Conservation (phyloP, 805 yeast species). For the Candida dajiaensis region DNA sequence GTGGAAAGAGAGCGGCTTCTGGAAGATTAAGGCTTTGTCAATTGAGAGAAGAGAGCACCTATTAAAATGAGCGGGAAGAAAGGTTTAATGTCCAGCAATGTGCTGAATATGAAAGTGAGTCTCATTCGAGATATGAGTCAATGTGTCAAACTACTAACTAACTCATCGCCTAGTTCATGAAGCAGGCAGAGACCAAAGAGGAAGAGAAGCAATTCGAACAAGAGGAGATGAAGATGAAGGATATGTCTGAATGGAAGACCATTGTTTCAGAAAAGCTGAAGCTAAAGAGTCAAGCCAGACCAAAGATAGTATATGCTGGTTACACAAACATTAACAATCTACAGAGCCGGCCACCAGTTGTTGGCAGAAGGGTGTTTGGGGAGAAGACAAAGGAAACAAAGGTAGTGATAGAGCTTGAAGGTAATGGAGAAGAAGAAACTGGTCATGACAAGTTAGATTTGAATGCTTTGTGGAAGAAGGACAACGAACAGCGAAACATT, state of each 20-base stretch:
- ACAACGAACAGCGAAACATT: conserved; percentile 13
- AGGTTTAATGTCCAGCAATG: conserved; percentile 51
- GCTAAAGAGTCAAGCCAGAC: conserved; percentile 23
- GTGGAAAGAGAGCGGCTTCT: not conserved
- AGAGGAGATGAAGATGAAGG: conserved; percentile 35
- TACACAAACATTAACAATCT: conserved; percentile 34
- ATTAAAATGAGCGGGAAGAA: conserved; percentile 7
- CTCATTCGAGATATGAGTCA: not conserved
- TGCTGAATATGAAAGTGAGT: conserved; percentile 63
- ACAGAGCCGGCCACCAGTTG: conserved; percentile 7
- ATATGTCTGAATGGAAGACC: conserved; percentile 30
- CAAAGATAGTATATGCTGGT: conserved; percentile 32
- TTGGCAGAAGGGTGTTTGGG: conserved; percentile 27
- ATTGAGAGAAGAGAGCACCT: not conserved
- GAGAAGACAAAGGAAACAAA: conserved; percentile 17
- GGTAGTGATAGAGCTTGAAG: conserved; percentile 1
- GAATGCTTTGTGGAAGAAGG: conserved; percentile 21
- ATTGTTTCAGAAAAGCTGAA: conserved; percentile 23
- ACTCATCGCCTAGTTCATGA: conserved; percentile 43
- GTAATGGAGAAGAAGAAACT: conserved; percentile 1
- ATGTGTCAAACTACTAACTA: not conserved
- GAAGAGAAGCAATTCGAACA: conserved; percentile 30
- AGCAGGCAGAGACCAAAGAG: conserved; percentile 33
- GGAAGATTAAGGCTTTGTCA: not conserved
- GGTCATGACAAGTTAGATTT: conserved; percentile 8